phyloP scores from a whole-genome alignment of 352 stramenopile species.

The Pythium rishiriense region DNA sequence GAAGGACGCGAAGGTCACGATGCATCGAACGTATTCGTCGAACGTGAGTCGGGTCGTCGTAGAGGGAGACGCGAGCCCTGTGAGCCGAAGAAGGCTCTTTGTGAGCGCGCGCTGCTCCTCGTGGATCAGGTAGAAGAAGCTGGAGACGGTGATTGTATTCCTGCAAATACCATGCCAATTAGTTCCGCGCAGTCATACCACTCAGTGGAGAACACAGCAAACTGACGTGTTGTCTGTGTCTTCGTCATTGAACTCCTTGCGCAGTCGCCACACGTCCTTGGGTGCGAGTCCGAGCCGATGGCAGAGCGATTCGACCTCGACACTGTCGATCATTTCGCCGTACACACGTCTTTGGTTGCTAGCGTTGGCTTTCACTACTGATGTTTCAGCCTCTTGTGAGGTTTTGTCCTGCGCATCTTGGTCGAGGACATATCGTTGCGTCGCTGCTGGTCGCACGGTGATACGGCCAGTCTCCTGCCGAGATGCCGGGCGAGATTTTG shows the following conservation, averaged over 20 bases:
- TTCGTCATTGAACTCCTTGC: constrained; percentile 29
- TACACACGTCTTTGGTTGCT: constrained; percentile 13
- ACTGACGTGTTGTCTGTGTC: constrained; percentile 33
- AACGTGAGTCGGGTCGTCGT: constrained; percentile 39
- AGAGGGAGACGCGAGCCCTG: background rate
- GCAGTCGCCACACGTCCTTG: constrained; percentile 24
- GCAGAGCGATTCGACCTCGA: constrained; percentile 22
- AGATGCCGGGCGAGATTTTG: background rate
- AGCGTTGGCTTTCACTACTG: background rate
- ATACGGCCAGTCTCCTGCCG: background rate
- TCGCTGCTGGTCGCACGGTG: background rate
- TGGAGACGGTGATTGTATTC: constrained; percentile 23
- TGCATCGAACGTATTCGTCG: constrained; percentile 49
- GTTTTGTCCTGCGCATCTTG: background rate
- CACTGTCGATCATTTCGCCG: constrained; percentile 24
- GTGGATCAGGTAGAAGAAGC: constrained; percentile 61
- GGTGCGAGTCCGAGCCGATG: constrained; percentile 12
- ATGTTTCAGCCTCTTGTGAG: background rate
- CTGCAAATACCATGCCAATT: background rate
- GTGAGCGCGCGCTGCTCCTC: constrained; percentile 48
- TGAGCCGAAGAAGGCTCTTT: constrained; percentile 41
- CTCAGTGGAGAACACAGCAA: background rate
- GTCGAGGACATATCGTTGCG: background rate
- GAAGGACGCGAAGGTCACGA: constrained; percentile 52
- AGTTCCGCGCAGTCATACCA: too few relatives aligned